Evolutionary conservation across 163 green algal genomes (phyloP).

Genomic region (Coccomyxa subellipsoidea): DNA sequence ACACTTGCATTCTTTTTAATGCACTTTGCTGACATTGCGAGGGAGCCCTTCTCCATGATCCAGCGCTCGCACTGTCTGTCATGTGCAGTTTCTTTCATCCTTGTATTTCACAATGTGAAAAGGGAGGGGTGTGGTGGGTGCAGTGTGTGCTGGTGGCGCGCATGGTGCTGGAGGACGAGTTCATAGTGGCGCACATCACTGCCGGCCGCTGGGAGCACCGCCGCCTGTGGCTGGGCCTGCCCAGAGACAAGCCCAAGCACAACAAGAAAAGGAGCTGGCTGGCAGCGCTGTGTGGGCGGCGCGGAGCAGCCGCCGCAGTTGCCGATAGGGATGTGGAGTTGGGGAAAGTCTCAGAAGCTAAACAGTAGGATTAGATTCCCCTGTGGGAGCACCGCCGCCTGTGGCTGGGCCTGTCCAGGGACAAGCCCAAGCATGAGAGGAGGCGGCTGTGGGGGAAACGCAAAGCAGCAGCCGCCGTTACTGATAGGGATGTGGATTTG

Average conservation of each 20-base stretch:
- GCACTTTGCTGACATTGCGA: too few relatives aligned
- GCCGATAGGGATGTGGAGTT: too few relatives aligned
- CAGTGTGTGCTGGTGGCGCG: constrained; percentile 8
- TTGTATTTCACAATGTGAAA: background rate
- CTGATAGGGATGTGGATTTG: background rate
- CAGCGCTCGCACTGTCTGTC: too few relatives aligned
- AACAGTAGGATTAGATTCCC: too few relatives aligned
- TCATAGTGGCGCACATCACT: background rate
- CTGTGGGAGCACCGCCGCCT: background rate
- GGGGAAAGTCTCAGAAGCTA: too few relatives aligned
- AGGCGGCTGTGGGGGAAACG: background rate
- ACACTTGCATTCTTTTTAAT: too few relatives aligned
- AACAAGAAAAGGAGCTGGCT: too few relatives aligned
- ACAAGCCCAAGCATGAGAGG: background rate
- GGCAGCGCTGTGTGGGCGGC: too few relatives aligned
- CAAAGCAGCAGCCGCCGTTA: background rate
- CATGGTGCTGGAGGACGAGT: constrained; percentile 2
- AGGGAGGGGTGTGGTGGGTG: background rate
- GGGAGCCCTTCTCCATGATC: too few relatives aligned
- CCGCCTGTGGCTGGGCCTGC: background rate
- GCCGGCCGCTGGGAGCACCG: background rate
- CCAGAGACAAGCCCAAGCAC: too few relatives aligned
- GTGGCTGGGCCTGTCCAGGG: background rate
- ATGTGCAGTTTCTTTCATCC: too few relatives aligned
- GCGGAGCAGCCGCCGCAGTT: too few relatives aligned